Evolutionary conservation across 1,284 basidiomycete genomes (phyloP).

Genomic region (Tilletia walkeri): DNA sequence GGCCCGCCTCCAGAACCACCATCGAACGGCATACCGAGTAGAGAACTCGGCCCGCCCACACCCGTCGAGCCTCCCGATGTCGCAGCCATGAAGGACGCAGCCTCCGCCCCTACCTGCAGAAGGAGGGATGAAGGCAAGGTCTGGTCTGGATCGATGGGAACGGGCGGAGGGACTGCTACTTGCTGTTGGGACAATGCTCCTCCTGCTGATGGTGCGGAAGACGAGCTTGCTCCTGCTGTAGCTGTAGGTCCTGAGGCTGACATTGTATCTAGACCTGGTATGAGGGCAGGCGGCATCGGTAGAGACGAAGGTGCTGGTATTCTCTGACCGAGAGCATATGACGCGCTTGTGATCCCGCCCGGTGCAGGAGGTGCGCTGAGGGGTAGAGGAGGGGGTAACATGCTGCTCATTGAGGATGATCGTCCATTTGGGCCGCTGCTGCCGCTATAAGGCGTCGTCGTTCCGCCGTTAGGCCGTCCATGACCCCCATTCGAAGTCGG

Average conservation of each 20-base stretch:
- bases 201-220: neutral
- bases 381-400: constrained; percentile 4
- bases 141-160: constrained; percentile 25
- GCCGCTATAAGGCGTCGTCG: too few species aligned
- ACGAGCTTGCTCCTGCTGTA: neutral
- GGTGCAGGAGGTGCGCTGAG: neutral
- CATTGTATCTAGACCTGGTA: neutral
- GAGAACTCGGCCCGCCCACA: neutral
- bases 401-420: neutral
- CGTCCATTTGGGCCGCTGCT: neutral
- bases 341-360: too few species aligned
- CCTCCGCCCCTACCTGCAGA: constrained; percentile 21
- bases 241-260: neutral
- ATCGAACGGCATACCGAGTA: neutral
- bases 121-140: constrained; percentile 19
- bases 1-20: neutral
- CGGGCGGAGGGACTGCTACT: constrained; percentile 21
- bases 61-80: neutral
- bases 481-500: too few species aligned
- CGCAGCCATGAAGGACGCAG: constrained; percentile 16
- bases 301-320: neutral
- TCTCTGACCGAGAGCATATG: neutral
- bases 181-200: constrained; percentile 11
- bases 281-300: constrained; percentile 2
- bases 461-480: too few species aligned